Conservation (phyloP, 441 rosid genomes). For the Erodium chrysanthum region DNA sequence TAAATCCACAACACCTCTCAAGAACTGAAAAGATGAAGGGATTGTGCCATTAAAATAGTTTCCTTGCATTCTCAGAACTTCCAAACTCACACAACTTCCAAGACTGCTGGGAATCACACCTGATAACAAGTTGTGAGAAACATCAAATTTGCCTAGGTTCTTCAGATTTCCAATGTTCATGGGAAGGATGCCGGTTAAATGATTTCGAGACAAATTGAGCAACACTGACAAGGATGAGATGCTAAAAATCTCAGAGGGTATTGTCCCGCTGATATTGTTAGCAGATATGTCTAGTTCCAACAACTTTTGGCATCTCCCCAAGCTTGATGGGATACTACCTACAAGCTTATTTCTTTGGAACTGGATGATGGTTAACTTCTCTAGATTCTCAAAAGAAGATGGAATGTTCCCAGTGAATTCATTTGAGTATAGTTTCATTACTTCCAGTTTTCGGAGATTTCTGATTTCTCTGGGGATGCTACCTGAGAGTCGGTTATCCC, state of each 20-base stretch:
- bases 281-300: background rate
- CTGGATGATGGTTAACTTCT: background rate
- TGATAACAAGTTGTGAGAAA: slow-evolving; percentile 15
- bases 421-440: background rate
- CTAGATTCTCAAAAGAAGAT: slow-evolving; percentile 14
- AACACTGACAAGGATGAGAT: slow-evolving; percentile 2
- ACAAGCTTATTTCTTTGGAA: slow-evolving; percentile 4
- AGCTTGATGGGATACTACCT: slow-evolving; percentile 16
- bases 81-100: slow-evolving; percentile 17
- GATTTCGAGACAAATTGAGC: slow-evolving; percentile 7
- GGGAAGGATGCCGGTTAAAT: slow-evolving; percentile 17
- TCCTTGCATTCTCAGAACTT: slow-evolving; percentile 12
- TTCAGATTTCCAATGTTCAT: slow-evolving; percentile 9
- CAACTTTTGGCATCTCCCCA: slow-evolving; percentile 15
- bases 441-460: background rate
- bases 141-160: background rate
- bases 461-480: slow-evolving; percentile 7
- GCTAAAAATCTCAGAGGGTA: slow-evolving; percentile 14
- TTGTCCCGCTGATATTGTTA: slow-evolving; percentile 17
- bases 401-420: slow-evolving; percentile 14
- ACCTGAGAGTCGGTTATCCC: slow-evolving; percentile 11
- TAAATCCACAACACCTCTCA: slow-evolving; percentile 16
- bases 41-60: slow-evolving; percentile 24
- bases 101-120: slow-evolving; percentile 22
- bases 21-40: slow-evolving; percentile 11